Base-by-base conservation (phyloP, 257 asterid species). In the Salvia hispanica region DNA sequence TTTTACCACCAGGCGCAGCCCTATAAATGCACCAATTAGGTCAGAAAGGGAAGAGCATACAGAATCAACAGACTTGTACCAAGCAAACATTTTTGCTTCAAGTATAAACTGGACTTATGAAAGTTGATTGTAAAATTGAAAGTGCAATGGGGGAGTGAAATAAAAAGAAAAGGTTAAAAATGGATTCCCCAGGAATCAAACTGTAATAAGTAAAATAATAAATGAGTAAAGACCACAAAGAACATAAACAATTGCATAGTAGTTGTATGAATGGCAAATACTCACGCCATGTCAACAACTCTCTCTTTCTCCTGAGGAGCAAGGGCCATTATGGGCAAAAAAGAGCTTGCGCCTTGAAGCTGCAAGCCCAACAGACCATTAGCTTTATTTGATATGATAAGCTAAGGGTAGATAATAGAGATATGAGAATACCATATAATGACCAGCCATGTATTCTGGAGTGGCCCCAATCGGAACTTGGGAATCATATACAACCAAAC, bases 1-100 rank as follows among this genome's bases (percentile, higher is more conserved):
- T 93, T 86, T 93, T 93, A 67, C 99, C 97, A 67, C 99, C 99
- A 69, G 99, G 99, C 21, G 99, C 96, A 76, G 99, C 99, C 78
- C 99, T 93, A 62, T 77, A 82, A 73, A 68, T 44, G 63, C 66
- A 69, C 33, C 69, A 71, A 45, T 21, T 68, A 46, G 76, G 66
- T 78, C 36, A 77, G 67, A 74, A 39, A 54, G 50, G 53, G 40
- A 55, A 57, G 52, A 64, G 50, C 31, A 75, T 59, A 51, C 60
- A 70, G 62, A 13, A 72, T 44, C 67, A 72, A 28, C 56, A 47
- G 57, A 63, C 48, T 43, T 18, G 51, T 58, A 50, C 69, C 62
- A 67, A 11, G 42, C 59, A 43, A 46, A 39, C 37, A 34, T 48
- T 55, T 15, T 50, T 5, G n/a, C 0, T 3, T 25, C 31, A 25